Base-by-base conservation (phyloP, 2,329 filamentous ascomycete genomes). In the Penicillium thymicola region DNA sequence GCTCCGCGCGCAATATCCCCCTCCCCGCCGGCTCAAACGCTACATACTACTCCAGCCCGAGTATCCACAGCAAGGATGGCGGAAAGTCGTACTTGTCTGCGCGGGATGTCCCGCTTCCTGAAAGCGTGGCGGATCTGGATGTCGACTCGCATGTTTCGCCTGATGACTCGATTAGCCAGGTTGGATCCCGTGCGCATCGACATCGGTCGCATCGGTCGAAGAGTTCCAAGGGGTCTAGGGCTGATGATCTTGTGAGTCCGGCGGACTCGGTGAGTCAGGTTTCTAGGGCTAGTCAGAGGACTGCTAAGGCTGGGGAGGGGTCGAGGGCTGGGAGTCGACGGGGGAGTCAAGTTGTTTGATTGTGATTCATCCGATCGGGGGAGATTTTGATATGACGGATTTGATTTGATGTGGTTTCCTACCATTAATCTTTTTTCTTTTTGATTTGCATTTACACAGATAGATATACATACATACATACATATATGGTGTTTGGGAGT, bases 101-200 rank as follows among this genome's bases (percentile, higher is more conserved):
- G 1, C 62, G 66, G 25, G 46, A 72, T 27, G 57, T 73, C 13
- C 69, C 70, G 6, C 63, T 74, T 4, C 71, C 71, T 0, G 68
- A 71, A 27, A 74, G 69, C 51, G 65, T 70, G 18, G 54, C 65
- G 8, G 71, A 70, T 9, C 61, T 70, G 13, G 71, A 75, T 34
- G 68, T 72, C 11, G 70, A 77, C 49, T 75, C 75, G 14, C 86
- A 92, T 18, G 79, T 99, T 63, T 89, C 87, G 0, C 87, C 90
- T 9, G 82, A 89, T 54, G 92, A 97, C 73, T 95, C 91, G 0
- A 84, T 92, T 58, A 86, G 86, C 62, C 89, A 91, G 46, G 80
- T 92, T 27, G 72, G 68, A 23, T 70, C 68, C n/a, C 44, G 5
- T 34, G 58, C 61, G 18, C 60, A 71, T 53, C 68, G 59, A 16